Evolutionary conservation across 495 filamentous ascomycete species (phyloP).

Genomic region (Xylaria flabelliformis): DNA sequence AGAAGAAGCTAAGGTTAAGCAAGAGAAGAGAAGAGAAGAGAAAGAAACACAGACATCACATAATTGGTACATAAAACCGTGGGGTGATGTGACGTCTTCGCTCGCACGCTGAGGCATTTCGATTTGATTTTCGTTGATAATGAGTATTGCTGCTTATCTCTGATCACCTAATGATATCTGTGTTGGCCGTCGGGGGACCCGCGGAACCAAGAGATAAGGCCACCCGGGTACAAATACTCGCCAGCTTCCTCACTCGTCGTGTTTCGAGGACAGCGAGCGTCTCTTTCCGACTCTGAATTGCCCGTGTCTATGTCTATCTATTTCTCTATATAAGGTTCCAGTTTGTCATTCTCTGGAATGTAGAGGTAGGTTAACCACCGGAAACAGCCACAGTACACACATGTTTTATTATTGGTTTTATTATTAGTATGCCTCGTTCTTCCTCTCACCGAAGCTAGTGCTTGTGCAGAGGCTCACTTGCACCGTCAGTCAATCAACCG

Average conservation of each 20-base stretch:
- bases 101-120: constrained; percentile 26
- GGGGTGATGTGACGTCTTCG: constrained; percentile 26
- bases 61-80: constrained; percentile 26
- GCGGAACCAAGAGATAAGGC: constrained; percentile 29
- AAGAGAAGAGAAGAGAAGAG: neutral
- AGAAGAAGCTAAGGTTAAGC: neutral
- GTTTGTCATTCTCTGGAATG: neutral
- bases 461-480: constrained; percentile 1
- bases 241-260: neutral
- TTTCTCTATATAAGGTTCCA: neutral
- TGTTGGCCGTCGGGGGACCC: constrained; percentile 17
- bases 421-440: neutral
- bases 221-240: constrained; percentile 27
- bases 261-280: neutral
- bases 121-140: constrained; percentile 33
- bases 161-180: constrained; percentile 24
- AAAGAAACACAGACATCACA: constrained; percentile 11
- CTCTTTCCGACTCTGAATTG: neutral
- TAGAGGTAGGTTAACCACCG: neutral
- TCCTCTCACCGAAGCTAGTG: neutral
- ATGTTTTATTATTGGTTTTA: neutral
- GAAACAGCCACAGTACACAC: neutral
- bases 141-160: constrained; percentile 28
- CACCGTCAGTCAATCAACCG: constrained; percentile 9
- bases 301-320: neutral